Conservation (phyloP, 2,329 filamentous ascomycete species). For the Achaetomium macrosporum region DNA sequence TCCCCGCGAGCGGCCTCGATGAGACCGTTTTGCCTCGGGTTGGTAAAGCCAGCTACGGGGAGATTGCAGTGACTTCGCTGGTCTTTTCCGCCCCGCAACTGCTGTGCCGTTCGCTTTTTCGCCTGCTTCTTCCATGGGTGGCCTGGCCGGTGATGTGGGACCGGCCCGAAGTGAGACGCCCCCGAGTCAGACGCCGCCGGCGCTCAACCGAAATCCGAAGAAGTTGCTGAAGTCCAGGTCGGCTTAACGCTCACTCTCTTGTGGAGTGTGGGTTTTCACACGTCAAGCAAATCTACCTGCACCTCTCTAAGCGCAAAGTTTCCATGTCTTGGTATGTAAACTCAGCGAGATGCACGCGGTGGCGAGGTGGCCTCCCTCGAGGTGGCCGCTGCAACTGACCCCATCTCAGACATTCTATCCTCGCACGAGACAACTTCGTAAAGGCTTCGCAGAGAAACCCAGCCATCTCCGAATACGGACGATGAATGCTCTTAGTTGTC, state of each 20-base stretch:
- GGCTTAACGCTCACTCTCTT: too few relatives aligned
- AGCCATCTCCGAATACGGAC: too few relatives aligned
- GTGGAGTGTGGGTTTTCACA: too few relatives aligned
- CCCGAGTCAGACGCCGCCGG: constrained; percentile 7
- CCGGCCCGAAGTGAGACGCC: constrained; percentile 9
- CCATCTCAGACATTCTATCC: background rate
- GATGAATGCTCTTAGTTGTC: too few relatives aligned
- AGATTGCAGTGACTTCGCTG: background rate
- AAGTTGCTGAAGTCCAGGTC: too few relatives aligned
- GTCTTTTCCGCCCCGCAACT: background rate
- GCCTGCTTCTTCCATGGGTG: constrained; percentile 1
- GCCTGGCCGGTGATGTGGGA: constrained; percentile 2
- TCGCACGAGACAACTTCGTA: too few relatives aligned
- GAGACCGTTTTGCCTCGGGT: constrained; percentile 3
- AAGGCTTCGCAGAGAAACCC: too few relatives aligned
- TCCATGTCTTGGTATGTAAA: too few relatives aligned
- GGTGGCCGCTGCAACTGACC: background rate
- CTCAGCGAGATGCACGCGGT: background rate
- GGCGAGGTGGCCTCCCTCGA: background rate
- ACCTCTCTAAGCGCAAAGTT: too few relatives aligned
- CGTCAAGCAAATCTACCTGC: too few relatives aligned
- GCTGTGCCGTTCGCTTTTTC: background rate
- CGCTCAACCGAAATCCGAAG: background rate
- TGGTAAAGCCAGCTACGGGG: background rate
- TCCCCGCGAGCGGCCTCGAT: background rate